These are phyloP conservation scores for Cryptococcus sp. DNA, from an alignment of 1,284 basidiomycete genomes.

Conservation along the genomic window DNA sequence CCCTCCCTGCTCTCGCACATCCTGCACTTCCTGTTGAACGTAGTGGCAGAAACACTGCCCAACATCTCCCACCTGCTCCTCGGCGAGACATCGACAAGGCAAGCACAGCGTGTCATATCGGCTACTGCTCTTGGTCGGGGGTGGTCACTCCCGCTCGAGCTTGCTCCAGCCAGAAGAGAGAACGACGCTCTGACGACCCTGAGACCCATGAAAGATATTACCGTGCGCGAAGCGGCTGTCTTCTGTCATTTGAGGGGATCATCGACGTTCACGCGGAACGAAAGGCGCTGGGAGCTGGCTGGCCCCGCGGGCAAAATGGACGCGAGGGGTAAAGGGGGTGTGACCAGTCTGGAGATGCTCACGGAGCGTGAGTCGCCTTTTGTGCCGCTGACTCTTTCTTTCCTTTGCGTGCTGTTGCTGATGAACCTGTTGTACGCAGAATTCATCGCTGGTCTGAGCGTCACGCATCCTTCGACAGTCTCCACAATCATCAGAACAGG, in stretches of 20 bases:
- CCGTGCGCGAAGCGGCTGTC: conserved; percentile 69
- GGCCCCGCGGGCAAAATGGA: conserved; percentile 55
- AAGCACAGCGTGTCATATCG: conserved; percentile 75
- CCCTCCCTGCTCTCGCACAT: conserved; percentile 65
- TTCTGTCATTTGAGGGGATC: conserved; percentile 37
- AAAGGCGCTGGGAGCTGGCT: conserved; percentile 67
- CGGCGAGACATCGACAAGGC: conserved; percentile 77
- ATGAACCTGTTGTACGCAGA: conserved; percentile 55
- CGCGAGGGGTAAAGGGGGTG: conserved; percentile 56
- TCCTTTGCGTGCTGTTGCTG: neutral
- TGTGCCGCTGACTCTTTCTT: neutral
- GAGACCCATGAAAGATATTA: conserved; percentile 72
- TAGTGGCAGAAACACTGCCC: conserved; percentile 62
- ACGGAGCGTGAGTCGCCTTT: conserved; percentile 65
- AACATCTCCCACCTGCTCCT: conserved; percentile 72
- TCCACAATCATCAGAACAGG: conserved; percentile 83
- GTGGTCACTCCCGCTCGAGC: conserved; percentile 71
- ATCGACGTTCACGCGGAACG: conserved; percentile 63
- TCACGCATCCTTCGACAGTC: conserved; percentile 84
- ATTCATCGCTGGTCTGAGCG: conserved; percentile 78
- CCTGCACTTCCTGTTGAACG: conserved; percentile 69
- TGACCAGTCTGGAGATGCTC: conserved; percentile 62
- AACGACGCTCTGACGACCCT: conserved; percentile 60
- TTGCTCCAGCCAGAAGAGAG: conserved; percentile 56
- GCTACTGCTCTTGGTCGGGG: conserved; percentile 78